Evolutionary conservation across 257 asterid genomes (phyloP).

Genomic region (Primulina tabacum): DNA sequence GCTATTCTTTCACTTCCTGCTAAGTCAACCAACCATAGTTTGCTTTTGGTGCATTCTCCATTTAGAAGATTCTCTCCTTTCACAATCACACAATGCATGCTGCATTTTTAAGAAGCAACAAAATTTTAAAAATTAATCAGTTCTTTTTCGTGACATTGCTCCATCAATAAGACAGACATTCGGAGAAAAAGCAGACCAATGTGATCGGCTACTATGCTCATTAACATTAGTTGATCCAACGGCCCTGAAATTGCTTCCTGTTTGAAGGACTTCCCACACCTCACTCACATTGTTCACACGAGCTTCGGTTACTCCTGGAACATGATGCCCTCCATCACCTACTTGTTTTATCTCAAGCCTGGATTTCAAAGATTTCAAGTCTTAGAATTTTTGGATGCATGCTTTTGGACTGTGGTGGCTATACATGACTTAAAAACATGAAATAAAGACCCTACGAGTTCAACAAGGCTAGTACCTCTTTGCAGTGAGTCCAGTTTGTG

Average conservation of each 20-base stretch:
- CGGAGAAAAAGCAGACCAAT: slow-evolving; percentile 54
- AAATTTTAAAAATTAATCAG: slow-evolving; percentile 12
- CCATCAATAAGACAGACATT: background rate
- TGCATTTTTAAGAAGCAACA: slow-evolving; percentile 27
- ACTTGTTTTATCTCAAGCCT: slow-evolving; percentile 95
- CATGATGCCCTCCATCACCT: slow-evolving; percentile 87
- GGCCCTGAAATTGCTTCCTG: slow-evolving; percentile 84
- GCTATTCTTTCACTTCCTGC: slow-evolving; percentile 98
- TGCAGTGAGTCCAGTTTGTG: slow-evolving; percentile 47
- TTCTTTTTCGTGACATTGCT: slow-evolving; percentile 11
- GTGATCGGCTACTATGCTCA: slow-evolving; percentile 97
- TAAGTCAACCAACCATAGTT: slow-evolving; percentile 86
- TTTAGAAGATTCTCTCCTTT: slow-evolving; percentile 78
- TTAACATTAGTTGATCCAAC: slow-evolving; percentile 86
- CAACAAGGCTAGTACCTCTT: slow-evolving; percentile 53
- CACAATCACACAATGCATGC: slow-evolving; percentile 96
- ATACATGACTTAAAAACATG: background rate
- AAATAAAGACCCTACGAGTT: background rate
- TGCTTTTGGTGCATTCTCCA: slow-evolving; percentile 91
- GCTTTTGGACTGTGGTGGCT: background rate
- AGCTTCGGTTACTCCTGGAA: slow-evolving; percentile 90
- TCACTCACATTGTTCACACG: slow-evolving; percentile 66
- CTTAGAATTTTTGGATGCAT: background rate
- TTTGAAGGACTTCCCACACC: slow-evolving; percentile 87
- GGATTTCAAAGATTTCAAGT: slow-evolving; percentile 8